Evolutionary conservation across 2,329 filamentous ascomycete species (phyloP).

Genomic region (Exophiala oligosperma): DNA sequence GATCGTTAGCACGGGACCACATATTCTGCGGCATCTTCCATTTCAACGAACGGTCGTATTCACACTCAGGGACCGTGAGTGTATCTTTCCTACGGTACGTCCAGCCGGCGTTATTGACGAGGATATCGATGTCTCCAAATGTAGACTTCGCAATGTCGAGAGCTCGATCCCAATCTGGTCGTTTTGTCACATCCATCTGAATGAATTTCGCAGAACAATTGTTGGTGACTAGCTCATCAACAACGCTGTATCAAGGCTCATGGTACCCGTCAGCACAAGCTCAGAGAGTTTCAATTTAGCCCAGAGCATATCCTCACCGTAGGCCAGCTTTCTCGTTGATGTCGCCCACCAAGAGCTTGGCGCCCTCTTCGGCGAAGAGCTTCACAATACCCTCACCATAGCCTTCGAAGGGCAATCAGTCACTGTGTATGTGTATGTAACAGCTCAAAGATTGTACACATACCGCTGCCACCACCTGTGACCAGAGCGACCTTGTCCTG

Average conservation of each 20-base stretch:
- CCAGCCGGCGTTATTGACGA: constrained; percentile 35
- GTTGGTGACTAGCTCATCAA: neutral
- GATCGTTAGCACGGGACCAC: neutral
- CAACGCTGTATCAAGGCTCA: neutral
- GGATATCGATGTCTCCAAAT: constrained; percentile 18
- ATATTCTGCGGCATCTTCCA: neutral
- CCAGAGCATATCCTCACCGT: neutral
- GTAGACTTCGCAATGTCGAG: constrained; percentile 13
- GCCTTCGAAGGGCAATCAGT: neutral
- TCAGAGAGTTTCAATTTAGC: too few relatives aligned
- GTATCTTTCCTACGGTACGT: constrained; percentile 36
- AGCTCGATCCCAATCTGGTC: constrained; percentile 14
- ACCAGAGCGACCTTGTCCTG: neutral
- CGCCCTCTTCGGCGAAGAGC: constrained; percentile 37
- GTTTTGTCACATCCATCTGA: constrained; percentile 11
- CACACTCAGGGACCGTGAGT: constrained; percentile 41
- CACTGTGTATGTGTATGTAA: neutral
- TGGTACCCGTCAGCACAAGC: too few relatives aligned
- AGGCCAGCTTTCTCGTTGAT: constrained; percentile 4
- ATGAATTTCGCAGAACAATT: neutral
- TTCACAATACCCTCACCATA: constrained; percentile 40
- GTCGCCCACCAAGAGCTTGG: constrained; percentile 36
- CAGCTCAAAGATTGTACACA: neutral
- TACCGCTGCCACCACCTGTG: neutral
- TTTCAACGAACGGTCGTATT: constrained; percentile 36